Evolutionary conservation across 768 basidiomycete genomes (phyloP).

Genomic region (Lactarius deliciosus): DNA sequence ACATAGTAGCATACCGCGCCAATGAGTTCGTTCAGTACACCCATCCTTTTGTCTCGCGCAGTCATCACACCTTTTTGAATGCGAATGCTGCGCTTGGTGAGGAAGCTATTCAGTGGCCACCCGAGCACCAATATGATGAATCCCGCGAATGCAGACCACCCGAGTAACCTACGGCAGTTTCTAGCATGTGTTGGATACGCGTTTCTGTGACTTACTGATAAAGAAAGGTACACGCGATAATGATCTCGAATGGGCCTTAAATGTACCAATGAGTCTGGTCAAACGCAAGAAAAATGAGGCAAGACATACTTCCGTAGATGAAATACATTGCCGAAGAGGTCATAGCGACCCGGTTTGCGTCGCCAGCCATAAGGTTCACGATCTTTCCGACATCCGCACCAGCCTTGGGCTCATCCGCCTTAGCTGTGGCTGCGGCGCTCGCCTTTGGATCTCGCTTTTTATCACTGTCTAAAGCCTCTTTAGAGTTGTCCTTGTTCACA

Average conservation of each 20-base stretch:
- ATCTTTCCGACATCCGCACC: constrained; percentile 90
- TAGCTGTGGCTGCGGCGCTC: constrained; percentile 25
- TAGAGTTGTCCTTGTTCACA: constrained; percentile 48
- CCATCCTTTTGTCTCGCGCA: constrained; percentile 76
- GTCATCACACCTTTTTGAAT: constrained; percentile 59
- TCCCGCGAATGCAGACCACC: constrained; percentile 72
- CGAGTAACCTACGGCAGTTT: constrained; percentile 49
- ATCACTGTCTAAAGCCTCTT: background rate
- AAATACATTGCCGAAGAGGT: constrained; percentile 59
- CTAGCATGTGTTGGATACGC: constrained; percentile 2
- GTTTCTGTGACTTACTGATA: constrained; percentile 54
- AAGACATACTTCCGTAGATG: constrained; percentile 57
- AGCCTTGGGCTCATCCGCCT: constrained; percentile 55
- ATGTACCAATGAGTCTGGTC: background rate
- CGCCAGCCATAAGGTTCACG: constrained; percentile 84
- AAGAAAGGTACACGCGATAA: constrained; percentile 69
- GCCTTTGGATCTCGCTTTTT: constrained; percentile 25
- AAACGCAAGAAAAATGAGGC: constrained; percentile 6
- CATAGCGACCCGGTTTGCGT: constrained; percentile 60
- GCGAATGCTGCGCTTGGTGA: constrained; percentile 58
- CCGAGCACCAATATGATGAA: constrained; percentile 64
- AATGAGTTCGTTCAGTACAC: constrained; percentile 74
- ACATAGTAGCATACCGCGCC: constrained; percentile 47
- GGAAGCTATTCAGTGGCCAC: constrained; percentile 69
- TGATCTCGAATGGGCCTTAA: constrained; percentile 71